Conservation (phyloP, 148 eudicot species). For the Silene conica region DNA sequence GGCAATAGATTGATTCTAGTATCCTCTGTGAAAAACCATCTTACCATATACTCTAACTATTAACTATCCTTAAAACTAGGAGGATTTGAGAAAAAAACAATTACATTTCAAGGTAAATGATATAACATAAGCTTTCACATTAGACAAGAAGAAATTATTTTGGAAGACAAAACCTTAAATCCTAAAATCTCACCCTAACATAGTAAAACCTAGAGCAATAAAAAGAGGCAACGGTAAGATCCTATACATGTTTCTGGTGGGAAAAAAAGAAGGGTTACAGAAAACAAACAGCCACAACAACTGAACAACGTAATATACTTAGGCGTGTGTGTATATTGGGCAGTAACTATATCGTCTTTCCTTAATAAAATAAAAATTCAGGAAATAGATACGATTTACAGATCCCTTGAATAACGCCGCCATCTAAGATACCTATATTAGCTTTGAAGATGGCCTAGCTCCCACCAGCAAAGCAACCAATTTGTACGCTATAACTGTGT, state of each 20-base stretch:
- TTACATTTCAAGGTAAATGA: not conserved
- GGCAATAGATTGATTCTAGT: constrained; percentile 1
- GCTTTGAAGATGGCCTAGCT: too few species aligned
- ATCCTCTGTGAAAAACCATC: not conserved
- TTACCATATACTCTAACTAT: not conserved
- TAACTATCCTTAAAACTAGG: not conserved
- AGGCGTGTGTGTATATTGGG: too few species aligned
- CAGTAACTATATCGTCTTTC: not conserved
- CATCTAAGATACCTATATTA: not conserved
- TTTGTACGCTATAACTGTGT: too few species aligned
- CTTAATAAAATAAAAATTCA: not conserved
- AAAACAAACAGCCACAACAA: not conserved
- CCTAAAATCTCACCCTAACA: not conserved
- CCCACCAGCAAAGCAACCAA: too few species aligned
- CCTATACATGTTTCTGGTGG: not conserved
- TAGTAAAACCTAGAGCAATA: not conserved
- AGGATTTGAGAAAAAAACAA: not conserved
- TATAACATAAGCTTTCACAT: not conserved
- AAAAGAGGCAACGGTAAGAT: not conserved
- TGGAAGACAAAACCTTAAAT: not conserved
- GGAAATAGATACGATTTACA: not conserved
- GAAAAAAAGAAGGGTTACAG: not conserved
- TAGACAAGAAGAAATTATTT: not conserved
- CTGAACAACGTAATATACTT: not conserved
- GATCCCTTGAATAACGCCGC: not conserved